phyloP scores from a whole-genome alignment of 2,329 filamentous ascomycete species.

The Sordariomycetes sp. region DNA sequence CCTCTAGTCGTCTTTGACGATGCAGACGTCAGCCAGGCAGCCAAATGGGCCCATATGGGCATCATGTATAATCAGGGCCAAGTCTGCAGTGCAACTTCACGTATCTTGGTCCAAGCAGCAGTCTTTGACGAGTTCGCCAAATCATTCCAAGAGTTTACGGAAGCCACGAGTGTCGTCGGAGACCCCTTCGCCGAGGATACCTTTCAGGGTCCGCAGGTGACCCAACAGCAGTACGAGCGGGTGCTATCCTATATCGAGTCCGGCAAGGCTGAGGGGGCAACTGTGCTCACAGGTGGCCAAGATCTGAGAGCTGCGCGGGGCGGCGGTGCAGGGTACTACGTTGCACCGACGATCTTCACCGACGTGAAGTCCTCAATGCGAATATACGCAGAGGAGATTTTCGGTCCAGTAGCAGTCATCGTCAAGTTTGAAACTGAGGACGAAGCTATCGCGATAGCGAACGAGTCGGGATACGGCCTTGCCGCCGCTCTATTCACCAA shows the following conservation, averaged over 20 bases:
- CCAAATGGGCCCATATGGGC: conserved; percentile 52
- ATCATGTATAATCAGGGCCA: conserved; percentile 47
- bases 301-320: conserved; percentile 16
- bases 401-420: conserved; percentile 52
- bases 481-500: conserved; percentile 46
- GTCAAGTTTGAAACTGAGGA: conserved; percentile 26
- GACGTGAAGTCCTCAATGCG: conserved; percentile 17
- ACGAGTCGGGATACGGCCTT: conserved; percentile 41
- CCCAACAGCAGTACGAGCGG: conserved; percentile 35
- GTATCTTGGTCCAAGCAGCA: conserved; percentile 44
- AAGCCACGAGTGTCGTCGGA: conserved; percentile 22
- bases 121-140: conserved; percentile 46
- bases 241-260: conserved; percentile 33
- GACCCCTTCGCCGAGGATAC: conserved; percentile 21
- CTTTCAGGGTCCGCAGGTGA: conserved; percentile 35
- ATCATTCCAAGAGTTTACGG: conserved; percentile 38
- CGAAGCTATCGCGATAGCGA: conserved; percentile 20
- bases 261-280: conserved; percentile 25
- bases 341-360: conserved; percentile 17
- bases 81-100: conserved; percentile 47
- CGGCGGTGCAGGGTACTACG: conserved; percentile 12
- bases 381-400: conserved; percentile 51
- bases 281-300: conserved; percentile 18
- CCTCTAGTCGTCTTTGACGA: conserved; percentile 56
- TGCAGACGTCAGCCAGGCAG: conserved; percentile 48